Base-by-base conservation (phyloP, 495 filamentous ascomycete species). In the Lasiosphaeriaceae sp. region DNA sequence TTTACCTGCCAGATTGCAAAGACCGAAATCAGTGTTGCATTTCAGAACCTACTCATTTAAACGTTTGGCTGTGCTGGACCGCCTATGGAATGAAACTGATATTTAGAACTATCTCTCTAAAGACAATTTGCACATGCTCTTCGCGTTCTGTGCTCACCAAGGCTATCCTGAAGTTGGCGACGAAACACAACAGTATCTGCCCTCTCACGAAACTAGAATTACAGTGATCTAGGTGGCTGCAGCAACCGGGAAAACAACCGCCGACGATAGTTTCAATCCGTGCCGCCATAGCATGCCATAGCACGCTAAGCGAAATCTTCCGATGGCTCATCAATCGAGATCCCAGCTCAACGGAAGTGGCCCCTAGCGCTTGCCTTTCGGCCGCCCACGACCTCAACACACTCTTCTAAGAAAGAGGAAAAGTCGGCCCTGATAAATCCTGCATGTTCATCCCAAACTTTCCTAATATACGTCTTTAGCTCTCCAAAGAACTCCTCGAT, bases 401-500 rank as follows among this genome's bases (percentile, higher is more conserved):
- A 50, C 31, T 50, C 48, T 35, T 50, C 48, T 20, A 34, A 37
- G 26, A 50, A 50, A 35, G 31, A 50, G 24, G 31, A n/a, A 35
- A 53, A 53, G 37, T 53, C 50, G 21, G 50, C 50, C 21, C 17
- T 53, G 21, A 53, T 26, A 53, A 53, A 53, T 11, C 50, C 50
- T 2, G 43, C 17, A 44, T 41, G 21, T 12, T 53, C 50, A 53
- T 53, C 50, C 50, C 24, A 41, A 53, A 26, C 50, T 43, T 53
- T 6, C 39, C 37, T 54, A 54, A 52, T 52, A 39, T 20, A 52
- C 19, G 31, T 23, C 52, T 54, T 54, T 39, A 54, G 52, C 52
- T 54, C 52, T 45, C 21, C 52, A 47, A 54, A 54, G 52, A 54
- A 54, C 52, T 54, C 39, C 52, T 54, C 52, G 41, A 54, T 54